These are phyloP conservation scores for Pseudocercospora fuligena DNA, from an alignment of 2,329 filamentous ascomycete genomes.

Conservation along the genomic window DNA sequence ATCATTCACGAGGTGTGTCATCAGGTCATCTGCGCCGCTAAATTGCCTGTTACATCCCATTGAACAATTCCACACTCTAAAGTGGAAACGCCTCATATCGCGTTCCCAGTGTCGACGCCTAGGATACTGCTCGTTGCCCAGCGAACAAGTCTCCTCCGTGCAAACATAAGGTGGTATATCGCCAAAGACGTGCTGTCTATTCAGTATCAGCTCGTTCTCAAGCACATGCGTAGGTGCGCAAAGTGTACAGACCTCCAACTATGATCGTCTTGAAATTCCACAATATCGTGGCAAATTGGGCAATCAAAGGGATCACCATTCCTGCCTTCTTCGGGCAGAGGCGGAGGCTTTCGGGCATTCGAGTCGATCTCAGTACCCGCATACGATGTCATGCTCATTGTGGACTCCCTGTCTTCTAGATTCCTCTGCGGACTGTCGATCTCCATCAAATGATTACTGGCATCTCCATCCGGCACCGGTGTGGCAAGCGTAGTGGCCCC, in stretches of 20 bases:
- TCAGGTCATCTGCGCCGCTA: background rate
- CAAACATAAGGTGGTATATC: constrained; percentile 17
- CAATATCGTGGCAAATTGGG: constrained; percentile 2
- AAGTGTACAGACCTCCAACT: background rate
- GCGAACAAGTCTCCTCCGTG: background rate
- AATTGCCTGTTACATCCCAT: background rate
- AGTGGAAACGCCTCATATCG: background rate
- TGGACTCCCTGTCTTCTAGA: background rate
- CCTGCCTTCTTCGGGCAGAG: background rate
- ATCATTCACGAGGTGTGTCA: too few relatives aligned
- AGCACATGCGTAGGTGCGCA: too few relatives aligned
- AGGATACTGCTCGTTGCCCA: background rate
- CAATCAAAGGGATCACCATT: constrained; percentile 4
- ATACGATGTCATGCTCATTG: background rate
- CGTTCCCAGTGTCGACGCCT: constrained; percentile 6
- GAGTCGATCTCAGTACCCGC: background rate
- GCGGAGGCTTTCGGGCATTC: too few relatives aligned
- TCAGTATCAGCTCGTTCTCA: too few relatives aligned
- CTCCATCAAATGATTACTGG: too few relatives aligned
- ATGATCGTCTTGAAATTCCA: background rate
- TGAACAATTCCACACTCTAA: constrained; percentile 1
- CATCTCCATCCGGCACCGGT: too few relatives aligned
- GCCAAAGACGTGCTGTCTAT: constrained; percentile 9
- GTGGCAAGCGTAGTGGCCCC: too few relatives aligned
- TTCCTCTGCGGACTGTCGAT: too few relatives aligned